A percentile compares a stretch with the other conserved stretches of the same genome.
Conservation (phyloP, 345 rosid genomes). For the Syzygium aqueum region DNA sequence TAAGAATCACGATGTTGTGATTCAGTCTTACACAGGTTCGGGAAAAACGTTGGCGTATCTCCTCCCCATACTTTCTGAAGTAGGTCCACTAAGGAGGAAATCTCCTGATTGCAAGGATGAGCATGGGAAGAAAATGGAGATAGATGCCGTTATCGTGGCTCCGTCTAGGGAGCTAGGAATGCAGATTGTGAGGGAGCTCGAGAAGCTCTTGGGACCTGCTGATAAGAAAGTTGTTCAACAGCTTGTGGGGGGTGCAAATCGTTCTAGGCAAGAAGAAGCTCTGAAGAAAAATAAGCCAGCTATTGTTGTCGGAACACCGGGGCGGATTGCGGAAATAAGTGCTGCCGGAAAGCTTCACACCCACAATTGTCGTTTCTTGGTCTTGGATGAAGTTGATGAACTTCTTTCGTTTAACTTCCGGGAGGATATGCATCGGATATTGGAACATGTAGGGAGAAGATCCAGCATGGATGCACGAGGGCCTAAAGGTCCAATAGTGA, state of each 20-base stretch:
- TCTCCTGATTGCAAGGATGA: slow-evolving; percentile 23
- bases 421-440: slow-evolving; percentile 80
- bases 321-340: slow-evolving; percentile 89
- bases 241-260: slow-evolving; percentile 94
- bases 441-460: slow-evolving; percentile 80
- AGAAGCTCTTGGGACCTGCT: slow-evolving; percentile 70
- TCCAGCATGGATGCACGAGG: slow-evolving; percentile 34
- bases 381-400: slow-evolving; percentile 89
- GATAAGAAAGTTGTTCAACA: slow-evolving; percentile 84
- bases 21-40: slow-evolving; percentile 90
- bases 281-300: slow-evolving; percentile 87
- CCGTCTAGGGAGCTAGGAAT: slow-evolving; percentile 93
- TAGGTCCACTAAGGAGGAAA: slow-evolving; percentile 54
- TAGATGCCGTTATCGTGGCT: slow-evolving; percentile 89
- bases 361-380: slow-evolving; percentile 75
- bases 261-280: slow-evolving; percentile 93
- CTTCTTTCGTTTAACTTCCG: slow-evolving; percentile 86
- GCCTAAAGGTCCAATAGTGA: slow-evolving; percentile 17
- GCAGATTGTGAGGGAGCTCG: slow-evolving; percentile 92
- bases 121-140: slow-evolving; percentile 37
- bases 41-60: slow-evolving; percentile 91
- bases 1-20: slow-evolving; percentile 66
- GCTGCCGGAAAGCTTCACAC: slow-evolving; percentile 91
- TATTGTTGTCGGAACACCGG: slow-evolving; percentile 92
- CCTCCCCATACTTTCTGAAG: slow-evolving; percentile 72